Percentiles rank a stretch among this genome's conserved stretches.
Conservation (phyloP, 306 rosid species). For the Arachis stenosperma region DNA sequence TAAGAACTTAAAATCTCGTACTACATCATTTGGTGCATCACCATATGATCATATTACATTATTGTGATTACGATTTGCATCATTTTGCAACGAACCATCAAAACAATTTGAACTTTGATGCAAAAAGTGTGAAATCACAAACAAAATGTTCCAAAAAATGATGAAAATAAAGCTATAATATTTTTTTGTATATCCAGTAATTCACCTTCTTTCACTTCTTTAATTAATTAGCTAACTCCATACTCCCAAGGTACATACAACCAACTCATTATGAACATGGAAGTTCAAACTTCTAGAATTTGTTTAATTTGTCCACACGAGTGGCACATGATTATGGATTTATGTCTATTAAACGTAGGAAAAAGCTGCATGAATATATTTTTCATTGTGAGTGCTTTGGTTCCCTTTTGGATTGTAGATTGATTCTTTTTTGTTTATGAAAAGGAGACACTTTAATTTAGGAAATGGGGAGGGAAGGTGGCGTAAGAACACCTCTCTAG, state of each 20-base stretch:
- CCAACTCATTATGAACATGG: no score
- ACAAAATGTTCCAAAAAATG: background rate
- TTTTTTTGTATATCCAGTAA: no score
- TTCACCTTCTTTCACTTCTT: no score
- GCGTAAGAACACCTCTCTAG: background rate
- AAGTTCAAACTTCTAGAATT: no score
- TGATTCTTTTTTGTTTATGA: background rate
- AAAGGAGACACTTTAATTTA: slow-evolving; percentile 26
- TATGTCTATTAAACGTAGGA: background rate
- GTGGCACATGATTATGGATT: background rate
- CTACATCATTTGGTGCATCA: background rate
- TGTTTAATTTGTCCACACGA: background rate
- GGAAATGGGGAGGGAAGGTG: slow-evolving; percentile 31
- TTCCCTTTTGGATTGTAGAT: slow-evolving; percentile 8
- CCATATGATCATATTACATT: background rate
- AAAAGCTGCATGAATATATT: slow-evolving; percentile 3
- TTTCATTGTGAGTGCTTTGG: background rate
- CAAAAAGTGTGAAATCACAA: background rate
- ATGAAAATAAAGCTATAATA: no score
- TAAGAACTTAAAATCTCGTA: background rate
- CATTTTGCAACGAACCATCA: background rate
- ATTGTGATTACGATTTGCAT: background rate
- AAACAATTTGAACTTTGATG: background rate
- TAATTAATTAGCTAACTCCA: no score
- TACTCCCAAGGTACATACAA: no score